Evolutionary conservation across 352 stramenopile genomes (phyloP).

Genomic region (Globisporangium heterothallicum): DNA sequence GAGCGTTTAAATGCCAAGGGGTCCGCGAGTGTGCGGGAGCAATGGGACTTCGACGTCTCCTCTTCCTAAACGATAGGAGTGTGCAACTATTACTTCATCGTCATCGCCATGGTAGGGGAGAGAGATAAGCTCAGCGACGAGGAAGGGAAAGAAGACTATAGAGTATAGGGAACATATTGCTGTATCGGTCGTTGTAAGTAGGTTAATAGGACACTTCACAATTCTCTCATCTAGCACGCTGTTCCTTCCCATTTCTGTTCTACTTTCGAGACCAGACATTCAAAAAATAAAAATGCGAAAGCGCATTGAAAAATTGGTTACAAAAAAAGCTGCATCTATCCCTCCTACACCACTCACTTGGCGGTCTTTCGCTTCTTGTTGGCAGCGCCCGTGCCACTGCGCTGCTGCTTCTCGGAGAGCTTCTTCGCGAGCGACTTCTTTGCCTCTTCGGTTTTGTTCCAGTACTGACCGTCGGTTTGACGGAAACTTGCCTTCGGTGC

Average conservation of each 20-base stretch:
- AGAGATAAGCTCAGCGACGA: too few species aligned
- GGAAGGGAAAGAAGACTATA: too few species aligned
- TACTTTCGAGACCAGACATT: too few species aligned
- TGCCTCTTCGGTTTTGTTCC: slow-evolving; percentile 83
- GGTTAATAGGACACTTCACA: slow-evolving; percentile 9
- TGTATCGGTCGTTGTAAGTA: neutral
- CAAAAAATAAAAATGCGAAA: neutral
- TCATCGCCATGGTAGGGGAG: neutral
- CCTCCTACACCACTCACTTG: slow-evolving; percentile 16
- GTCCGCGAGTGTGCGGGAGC: slow-evolving; percentile 62
- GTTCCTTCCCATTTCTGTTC: too few species aligned
- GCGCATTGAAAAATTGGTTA: neutral
- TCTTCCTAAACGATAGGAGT: slow-evolving; percentile 8
- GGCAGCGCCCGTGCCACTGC: slow-evolving; percentile 9
- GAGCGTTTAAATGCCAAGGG: slow-evolving; percentile 63
- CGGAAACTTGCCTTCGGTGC: slow-evolving; percentile 91
- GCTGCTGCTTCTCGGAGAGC: slow-evolving; percentile 56
- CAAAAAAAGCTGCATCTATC: slow-evolving; percentile 9
- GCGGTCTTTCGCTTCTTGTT: slow-evolving; percentile 47
- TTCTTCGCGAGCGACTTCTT: slow-evolving; percentile 81
- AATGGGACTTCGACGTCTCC: slow-evolving; percentile 79
- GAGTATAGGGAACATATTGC: neutral
- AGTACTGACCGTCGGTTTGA: slow-evolving; percentile 77
- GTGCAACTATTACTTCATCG: neutral
- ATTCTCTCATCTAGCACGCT: slow-evolving; percentile 5